Evolutionary conservation across 2,329 filamentous ascomycete species (phyloP).

Genomic region (Fusarium sp.): DNA sequence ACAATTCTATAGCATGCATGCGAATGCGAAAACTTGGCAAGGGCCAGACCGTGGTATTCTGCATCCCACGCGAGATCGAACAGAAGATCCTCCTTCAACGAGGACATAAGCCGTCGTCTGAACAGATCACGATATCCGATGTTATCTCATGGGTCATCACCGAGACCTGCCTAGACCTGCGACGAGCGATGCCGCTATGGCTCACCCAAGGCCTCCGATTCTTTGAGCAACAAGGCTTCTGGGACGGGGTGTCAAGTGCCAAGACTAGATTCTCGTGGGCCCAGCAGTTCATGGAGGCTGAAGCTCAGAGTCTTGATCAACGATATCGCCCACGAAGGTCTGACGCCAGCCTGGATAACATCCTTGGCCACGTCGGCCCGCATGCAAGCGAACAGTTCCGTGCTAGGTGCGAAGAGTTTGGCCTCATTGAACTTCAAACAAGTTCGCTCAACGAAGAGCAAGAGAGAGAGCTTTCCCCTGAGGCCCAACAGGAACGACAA

Average conservation of each 20-base stretch:
- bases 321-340: slow-evolving; percentile 59
- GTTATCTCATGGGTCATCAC: slow-evolving; percentile 70
- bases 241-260: slow-evolving; percentile 28
- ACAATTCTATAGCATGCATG: slow-evolving; percentile 68
- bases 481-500: slow-evolving; percentile 71
- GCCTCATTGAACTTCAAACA: background rate
- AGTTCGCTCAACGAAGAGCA: slow-evolving; percentile 70
- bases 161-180: slow-evolving; percentile 28
- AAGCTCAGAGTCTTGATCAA: slow-evolving; percentile 62
- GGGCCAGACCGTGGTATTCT: slow-evolving; percentile 74
- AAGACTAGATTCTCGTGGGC: slow-evolving; percentile 41
- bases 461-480: slow-evolving; percentile 74
- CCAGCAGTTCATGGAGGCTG: slow-evolving; percentile 63
- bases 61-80: slow-evolving; percentile 68
- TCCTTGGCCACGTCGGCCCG: background rate
- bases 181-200: slow-evolving; percentile 59
- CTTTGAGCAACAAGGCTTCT: slow-evolving; percentile 54
- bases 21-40: slow-evolving; percentile 76
- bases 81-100: slow-evolving; percentile 56
- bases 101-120: rapidly evolving
- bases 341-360: background rate
- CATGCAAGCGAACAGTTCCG: background rate
- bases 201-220: slow-evolving; percentile 68
- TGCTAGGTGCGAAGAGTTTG: slow-evolving; percentile 12
- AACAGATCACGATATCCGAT: slow-evolving; percentile 60